phyloP scores from a whole-genome alignment of 208 protist species.

The Crithidia acanthocephali region DNA sequence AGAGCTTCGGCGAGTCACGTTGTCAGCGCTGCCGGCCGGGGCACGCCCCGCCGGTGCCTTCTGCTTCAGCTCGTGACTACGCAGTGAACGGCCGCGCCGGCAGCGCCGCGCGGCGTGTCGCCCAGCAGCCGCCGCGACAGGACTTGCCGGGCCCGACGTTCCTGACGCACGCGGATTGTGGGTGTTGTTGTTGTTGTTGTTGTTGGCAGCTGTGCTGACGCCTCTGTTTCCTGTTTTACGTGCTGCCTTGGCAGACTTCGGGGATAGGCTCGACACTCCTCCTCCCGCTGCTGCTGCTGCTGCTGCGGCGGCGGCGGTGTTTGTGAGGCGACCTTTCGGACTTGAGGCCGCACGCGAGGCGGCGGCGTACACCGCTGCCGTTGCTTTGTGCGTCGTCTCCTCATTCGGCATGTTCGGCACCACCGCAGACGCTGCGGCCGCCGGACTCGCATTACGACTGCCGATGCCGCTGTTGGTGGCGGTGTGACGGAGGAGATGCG shows the following conservation, averaged over 20 bases:
- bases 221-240: too few species aligned
- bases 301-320: neutral
- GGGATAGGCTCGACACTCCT: too few species aligned
- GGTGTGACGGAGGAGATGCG: neutral
- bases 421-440: neutral
- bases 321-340: neutral
- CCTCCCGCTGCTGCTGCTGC: neutral
- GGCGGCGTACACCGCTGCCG: neutral
- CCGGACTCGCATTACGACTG: neutral
- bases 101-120: neutral
- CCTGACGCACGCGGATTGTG: too few species aligned
- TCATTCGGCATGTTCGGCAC: neutral
- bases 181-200: neutral
- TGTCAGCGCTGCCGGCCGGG: neutral
- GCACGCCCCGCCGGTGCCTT: neutral
- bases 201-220: neutral
- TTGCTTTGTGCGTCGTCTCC: neutral
- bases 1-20: neutral
- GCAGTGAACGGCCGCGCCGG: slow-evolving; percentile 1
- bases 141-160: too few species aligned
- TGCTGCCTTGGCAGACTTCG: too few species aligned
- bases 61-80: neutral
- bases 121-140: neutral
- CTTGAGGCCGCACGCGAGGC: neutral
- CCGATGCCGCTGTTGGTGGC: neutral